Percentiles rank a stretch among this genome's conserved stretches.
These are phyloP conservation scores for Trapa incisa DNA, from an alignment of 345 rosid species.

Conservation along the genomic window DNA sequence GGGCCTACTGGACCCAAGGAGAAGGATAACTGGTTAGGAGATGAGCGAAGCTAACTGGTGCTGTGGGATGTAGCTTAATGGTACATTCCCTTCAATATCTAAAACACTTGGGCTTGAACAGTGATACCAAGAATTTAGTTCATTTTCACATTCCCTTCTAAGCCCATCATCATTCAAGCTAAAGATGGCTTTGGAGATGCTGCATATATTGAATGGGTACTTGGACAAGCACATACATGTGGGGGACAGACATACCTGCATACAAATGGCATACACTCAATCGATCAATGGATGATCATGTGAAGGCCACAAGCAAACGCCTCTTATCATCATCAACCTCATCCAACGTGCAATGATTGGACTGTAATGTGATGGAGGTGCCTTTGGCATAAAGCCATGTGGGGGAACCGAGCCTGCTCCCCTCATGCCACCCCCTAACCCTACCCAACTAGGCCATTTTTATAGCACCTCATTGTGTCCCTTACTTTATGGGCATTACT, in stretches of 20 bases:
- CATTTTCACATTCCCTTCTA: too few species aligned
- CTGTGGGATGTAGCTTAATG: neutral
- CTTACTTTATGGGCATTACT: too few species aligned
- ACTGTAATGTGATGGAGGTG: neutral
- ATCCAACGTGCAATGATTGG: neutral
- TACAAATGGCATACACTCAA: neutral
- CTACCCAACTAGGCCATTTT: neutral
- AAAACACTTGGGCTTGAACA: too few species aligned
- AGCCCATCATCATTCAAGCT: too few species aligned
- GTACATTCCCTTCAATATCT: too few species aligned
- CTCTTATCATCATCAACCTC: neutral
- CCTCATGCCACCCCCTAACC: neutral
- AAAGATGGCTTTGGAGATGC: too few species aligned
- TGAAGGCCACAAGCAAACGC: neutral
- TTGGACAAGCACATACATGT: too few species aligned
- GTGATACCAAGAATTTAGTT: too few species aligned
- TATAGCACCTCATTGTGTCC: neutral
- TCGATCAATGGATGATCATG: neutral
- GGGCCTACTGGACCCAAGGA: conserved; percentile 95
- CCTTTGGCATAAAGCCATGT: conserved; percentile 7
- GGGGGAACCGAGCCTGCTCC: conserved; percentile 7
- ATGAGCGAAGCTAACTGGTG: conserved; percentile 44
- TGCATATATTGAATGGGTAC: too few species aligned
- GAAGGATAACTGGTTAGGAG: conserved; percentile 80
- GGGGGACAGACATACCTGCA: neutral